Base-by-base conservation (phyloP, 495 filamentous ascomycete species). In the Annulohypoxylon maeteangense region DNA sequence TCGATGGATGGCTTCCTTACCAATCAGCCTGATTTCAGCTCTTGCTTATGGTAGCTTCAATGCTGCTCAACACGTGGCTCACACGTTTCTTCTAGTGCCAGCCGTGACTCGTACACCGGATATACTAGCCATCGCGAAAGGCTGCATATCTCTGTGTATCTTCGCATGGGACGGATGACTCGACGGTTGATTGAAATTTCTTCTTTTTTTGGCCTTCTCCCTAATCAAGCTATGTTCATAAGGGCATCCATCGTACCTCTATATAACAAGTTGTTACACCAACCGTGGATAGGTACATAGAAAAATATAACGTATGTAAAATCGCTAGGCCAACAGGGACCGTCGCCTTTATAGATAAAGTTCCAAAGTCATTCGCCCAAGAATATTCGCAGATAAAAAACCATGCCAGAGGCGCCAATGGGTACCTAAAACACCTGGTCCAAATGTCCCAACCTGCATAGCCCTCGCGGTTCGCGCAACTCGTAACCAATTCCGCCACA, bases 361-460 rank as follows among this genome's bases (percentile, higher is more conserved):
- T 31, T 31, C 50, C 50, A 4, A 45, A 44, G 23, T 20, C 27
- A 62, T 47, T 63, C 22, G 47, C 34, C 60, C 59, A 65, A 64
- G 34, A 68, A 56, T 51, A 53, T 31, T 54, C 16, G 34, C 40
- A 55, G 25, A 32, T 34, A 32, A 22, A 23, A 29, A 61, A 47
- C 54, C 47, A 36, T 48, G 16, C 65, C 40, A 16, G 14, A 66
- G 18, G 48, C 50, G 44, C 47, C 48, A 25, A 32, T 57, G 2
- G 29, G 68, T 66, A 32, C 57, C 56, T 40, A 12, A 48, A 72
- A 73, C 57, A 73, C 62, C 70, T 38, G 18, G 51, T 69, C 61
- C 61, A 60, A 54, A 42, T 18, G 51, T 65, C 62, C 65, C 27
- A 40, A 32, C 56, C 18, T 55, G 53, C 25, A 57, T 54, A 34